Conservation (phyloP, 169 alveolate genomes). For the Plasmodium inui region DNA sequence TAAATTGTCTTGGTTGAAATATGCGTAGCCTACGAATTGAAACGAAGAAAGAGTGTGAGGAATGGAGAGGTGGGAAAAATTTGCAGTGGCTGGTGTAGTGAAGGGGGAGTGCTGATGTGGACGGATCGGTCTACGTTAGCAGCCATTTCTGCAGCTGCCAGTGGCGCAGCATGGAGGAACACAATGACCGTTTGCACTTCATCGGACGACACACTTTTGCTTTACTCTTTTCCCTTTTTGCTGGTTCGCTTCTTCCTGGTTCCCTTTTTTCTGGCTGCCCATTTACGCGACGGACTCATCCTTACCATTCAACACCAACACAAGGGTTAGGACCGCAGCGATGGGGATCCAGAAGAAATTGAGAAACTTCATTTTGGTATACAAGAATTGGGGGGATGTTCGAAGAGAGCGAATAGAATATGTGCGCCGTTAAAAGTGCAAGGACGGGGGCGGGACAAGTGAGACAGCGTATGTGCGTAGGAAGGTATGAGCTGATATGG, state of each 20-base stretch:
- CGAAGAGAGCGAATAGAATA: background rate
- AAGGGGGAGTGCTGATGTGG: background rate
- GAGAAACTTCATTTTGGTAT: background rate
- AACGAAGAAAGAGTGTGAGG: background rate
- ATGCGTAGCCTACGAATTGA: slow-evolving; percentile 8
- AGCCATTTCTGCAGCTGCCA: too few relatives aligned
- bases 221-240: background rate
- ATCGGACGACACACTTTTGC: background rate
- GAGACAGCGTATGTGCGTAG: background rate
- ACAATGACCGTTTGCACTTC: background rate
- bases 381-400: background rate
- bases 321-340: background rate
- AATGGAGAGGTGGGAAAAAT: background rate
- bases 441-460: background rate
- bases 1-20: slow-evolving; percentile 16
- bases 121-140: background rate
- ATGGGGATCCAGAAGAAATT: background rate
- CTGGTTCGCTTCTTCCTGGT: too few relatives aligned
- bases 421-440: background rate
- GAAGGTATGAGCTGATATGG: background rate
- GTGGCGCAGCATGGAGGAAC: background rate
- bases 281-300: background rate
- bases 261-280: background rate
- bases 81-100: background rate
- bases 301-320: background rate